Percentiles rank a stretch among this genome's conserved stretches.
These are phyloP conservation scores for Adansonia madagascariensis DNA, from an alignment of 441 rosid species.

Conservation along the genomic window DNA sequence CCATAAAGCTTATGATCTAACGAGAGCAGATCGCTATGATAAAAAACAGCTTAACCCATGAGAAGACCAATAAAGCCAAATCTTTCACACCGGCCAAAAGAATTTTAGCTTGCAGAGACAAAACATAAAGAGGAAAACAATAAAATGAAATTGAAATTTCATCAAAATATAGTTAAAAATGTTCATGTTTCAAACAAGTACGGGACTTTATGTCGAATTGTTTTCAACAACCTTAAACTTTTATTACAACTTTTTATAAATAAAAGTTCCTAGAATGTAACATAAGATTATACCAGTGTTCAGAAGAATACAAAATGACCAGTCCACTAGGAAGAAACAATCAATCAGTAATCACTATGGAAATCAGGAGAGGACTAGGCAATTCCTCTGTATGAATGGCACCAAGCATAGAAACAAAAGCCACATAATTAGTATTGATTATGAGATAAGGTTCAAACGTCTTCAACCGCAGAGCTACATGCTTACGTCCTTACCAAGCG, in stretches of 20 bases:
- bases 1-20: slow-evolving; percentile 3
- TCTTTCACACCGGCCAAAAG: neutral
- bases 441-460: slow-evolving; percentile 2
- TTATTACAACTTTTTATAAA: neutral
- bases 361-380: neutral
- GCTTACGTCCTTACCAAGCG: slow-evolving; percentile 63
- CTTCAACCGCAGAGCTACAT: slow-evolving; percentile 14
- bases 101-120: neutral
- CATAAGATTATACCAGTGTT: neutral
- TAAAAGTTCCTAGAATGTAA: neutral
- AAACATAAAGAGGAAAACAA: neutral
- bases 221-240: slow-evolving; percentile 10
- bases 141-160: neutral
- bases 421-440: neutral
- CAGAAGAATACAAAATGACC: slow-evolving; percentile 17
- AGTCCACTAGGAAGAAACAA: neutral
- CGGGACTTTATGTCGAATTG: neutral
- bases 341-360: neutral
- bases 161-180: slow-evolving; percentile 5
- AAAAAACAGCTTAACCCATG: neutral
- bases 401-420: slow-evolving; percentile 18
- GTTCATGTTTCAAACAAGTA: slow-evolving; percentile 6
- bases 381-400: slow-evolving; percentile 12
- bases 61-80: slow-evolving; percentile 17
- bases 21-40: neutral